Percentiles rank a stretch among this genome's conserved stretches.
These are phyloP conservation scores for Beauveria bassiana DNA, from an alignment of 2,329 filamentous ascomycete genomes.

Conservation along the genomic window DNA sequence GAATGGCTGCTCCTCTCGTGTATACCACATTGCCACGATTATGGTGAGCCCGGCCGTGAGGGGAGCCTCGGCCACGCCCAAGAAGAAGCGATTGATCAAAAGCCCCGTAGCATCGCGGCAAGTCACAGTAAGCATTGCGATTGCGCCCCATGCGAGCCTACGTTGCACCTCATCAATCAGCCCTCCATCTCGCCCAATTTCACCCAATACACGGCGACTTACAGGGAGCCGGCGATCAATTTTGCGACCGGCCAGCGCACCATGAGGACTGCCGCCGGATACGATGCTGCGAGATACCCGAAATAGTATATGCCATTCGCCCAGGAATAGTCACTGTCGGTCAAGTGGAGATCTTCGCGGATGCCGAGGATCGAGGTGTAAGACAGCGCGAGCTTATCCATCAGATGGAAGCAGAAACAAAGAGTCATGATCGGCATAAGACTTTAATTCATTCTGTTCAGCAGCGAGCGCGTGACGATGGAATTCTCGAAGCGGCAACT, in stretches of 20 bases:
- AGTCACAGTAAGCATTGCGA: neutral
- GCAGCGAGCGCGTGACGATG: neutral
- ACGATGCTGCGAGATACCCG: neutral
- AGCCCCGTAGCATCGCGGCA: constrained; percentile 17
- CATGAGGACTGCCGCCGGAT: neutral
- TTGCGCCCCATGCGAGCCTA: neutral
- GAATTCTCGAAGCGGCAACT: neutral
- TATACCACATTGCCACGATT: constrained; percentile 28
- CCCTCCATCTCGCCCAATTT: too few species aligned
- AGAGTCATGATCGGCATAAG: neutral
- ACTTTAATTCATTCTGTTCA: neutral
- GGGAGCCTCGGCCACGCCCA: constrained; percentile 24
- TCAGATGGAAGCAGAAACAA: neutral
- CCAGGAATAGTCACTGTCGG: neutral
- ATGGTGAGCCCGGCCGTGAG: constrained; percentile 24
- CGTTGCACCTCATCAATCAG: too few species aligned
- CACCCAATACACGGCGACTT: neutral
- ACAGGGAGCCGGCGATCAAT: neutral
- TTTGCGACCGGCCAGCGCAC: neutral
- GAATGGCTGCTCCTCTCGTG: constrained; percentile 21
- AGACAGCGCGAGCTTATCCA: neutral
- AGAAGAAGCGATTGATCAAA: constrained; percentile 25
- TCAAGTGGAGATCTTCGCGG: neutral
- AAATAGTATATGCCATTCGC: neutral
- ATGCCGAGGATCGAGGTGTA: neutral